Conservation (phyloP, 306 rosid genomes). For the Cicer bijugum region DNA sequence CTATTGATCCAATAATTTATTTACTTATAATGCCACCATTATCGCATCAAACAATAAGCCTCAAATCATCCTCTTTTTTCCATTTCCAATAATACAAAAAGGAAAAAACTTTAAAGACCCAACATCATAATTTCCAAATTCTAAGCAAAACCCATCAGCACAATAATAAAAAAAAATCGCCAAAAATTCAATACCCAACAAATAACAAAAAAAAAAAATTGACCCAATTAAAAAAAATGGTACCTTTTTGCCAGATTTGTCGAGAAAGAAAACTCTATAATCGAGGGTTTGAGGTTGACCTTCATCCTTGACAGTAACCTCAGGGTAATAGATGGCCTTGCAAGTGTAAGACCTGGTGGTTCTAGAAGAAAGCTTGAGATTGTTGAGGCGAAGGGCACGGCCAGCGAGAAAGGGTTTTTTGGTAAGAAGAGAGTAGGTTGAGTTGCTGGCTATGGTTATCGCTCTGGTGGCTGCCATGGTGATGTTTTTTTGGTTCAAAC, state of each 20-base stretch:
- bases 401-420: constrained; percentile 45
- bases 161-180: neutral
- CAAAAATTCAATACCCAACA: neutral
- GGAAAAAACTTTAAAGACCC: constrained; percentile 35
- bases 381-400: constrained; percentile 38
- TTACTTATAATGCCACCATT: constrained; percentile 7
- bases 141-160: constrained; percentile 10
- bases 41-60: constrained; percentile 21
- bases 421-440: constrained; percentile 53
- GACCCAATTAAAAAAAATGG: neutral
- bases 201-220: neutral
- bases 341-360: constrained; percentile 62
- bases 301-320: constrained; percentile 66
- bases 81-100: constrained; percentile 13
- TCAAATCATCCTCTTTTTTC: constrained; percentile 23
- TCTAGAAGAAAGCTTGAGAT: constrained; percentile 42
- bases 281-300: constrained; percentile 85
- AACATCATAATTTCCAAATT: constrained; percentile 15
- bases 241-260: constrained; percentile 79
- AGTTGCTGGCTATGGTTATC: constrained; percentile 57
- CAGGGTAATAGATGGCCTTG: constrained; percentile 75
- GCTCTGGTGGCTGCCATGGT: constrained; percentile 88
- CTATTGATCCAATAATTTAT: neutral
- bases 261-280: constrained; percentile 75
- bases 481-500: neutral